phyloP scores from a whole-genome alignment of 805 yeast genomes.

The Metschnikowia kunwiensis region DNA sequence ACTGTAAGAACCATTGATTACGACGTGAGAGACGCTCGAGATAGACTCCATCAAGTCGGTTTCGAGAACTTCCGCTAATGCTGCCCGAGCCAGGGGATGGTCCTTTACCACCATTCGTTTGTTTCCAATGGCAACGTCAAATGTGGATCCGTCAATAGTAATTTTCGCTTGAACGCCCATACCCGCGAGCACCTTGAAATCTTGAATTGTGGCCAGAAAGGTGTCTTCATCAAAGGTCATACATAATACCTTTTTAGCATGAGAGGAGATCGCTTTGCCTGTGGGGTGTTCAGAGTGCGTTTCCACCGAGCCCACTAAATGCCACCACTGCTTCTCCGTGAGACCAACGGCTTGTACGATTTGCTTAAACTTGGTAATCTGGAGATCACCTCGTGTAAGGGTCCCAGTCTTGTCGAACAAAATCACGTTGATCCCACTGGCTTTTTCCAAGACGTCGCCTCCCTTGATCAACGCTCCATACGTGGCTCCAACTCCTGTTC shows the following conservation, averaged over 20 bases:
- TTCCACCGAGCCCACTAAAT: slow-evolving; percentile 58
- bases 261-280: slow-evolving; percentile 62
- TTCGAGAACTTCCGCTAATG: slow-evolving; percentile 12
- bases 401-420: slow-evolving; percentile 97
- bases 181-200: slow-evolving; percentile 41
- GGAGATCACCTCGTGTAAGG: slow-evolving; percentile 81
- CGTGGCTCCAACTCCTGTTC: slow-evolving; percentile 92
- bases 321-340: slow-evolving; percentile 44
- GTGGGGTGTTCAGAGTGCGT: slow-evolving; percentile 81
- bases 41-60: slow-evolving; percentile 21
- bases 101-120: slow-evolving; percentile 33
- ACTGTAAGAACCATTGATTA: slow-evolving; percentile 52
- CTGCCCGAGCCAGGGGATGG: slow-evolving; percentile 15
- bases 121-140: slow-evolving; percentile 48
- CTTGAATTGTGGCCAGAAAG: slow-evolving; percentile 29
- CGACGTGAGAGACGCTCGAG: slow-evolving; percentile 53
- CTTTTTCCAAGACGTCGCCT: slow-evolving; percentile 80
- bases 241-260: slow-evolving; percentile 27
- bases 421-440: slow-evolving; percentile 59
- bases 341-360: slow-evolving; percentile 5
- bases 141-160: slow-evolving; percentile 8
- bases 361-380: slow-evolving; percentile 18
- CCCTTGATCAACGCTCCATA: slow-evolving; percentile 91
- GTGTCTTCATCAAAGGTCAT: slow-evolving; percentile 30
- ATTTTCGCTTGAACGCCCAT: slow-evolving; percentile 43